Evolutionary conservation across 305 asterid species (phyloP).

Genomic region (Fraxinus latifolia): DNA sequence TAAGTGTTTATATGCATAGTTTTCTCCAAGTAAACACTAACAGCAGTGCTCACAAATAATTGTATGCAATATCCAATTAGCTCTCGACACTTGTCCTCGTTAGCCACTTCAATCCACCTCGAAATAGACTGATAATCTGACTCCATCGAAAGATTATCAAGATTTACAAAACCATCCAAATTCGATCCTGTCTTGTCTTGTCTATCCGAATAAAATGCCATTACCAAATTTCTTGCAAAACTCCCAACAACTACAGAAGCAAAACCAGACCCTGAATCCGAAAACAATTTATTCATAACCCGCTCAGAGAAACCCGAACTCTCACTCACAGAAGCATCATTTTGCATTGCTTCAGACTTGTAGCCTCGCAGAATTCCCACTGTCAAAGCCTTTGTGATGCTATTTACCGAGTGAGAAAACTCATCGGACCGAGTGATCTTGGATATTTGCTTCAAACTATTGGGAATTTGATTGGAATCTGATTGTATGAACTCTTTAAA

Average conservation of each 20-base stretch:
- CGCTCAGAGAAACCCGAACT: conserved; percentile 31
- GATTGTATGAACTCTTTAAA: conserved; percentile 53
- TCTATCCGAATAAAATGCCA: conserved; percentile 38
- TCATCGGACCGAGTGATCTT: conserved; percentile 56
- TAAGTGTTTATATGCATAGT: conserved; percentile 53
- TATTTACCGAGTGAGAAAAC: conserved; percentile 44
- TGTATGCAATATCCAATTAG: conserved; percentile 51
- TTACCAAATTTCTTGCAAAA: conserved; percentile 50
- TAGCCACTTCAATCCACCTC: conserved; percentile 41
- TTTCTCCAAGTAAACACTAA: conserved; percentile 61
- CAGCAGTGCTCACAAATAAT: conserved; percentile 57
- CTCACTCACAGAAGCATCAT: background rate
- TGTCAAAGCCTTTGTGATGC: conserved; percentile 47
- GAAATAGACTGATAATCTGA: conserved; percentile 1
- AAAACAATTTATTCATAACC: conserved; percentile 48
- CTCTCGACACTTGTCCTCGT: conserved; percentile 50
- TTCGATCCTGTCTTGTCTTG: background rate
- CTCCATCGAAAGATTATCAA: background rate
- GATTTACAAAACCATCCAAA: background rate
- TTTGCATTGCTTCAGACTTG: conserved; percentile 18
- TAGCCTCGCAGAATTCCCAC: conserved; percentile 51
- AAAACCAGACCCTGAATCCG: conserved; percentile 66
- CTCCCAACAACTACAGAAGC: conserved; percentile 70
- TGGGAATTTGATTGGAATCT: conserved; percentile 63
- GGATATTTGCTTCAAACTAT: conserved; percentile 59